Percentiles rank a stretch among this genome's conserved stretches.
Conservation (phyloP, 2,329 filamentous ascomycete genomes). For the Chrysosporium queenslandicum region DNA sequence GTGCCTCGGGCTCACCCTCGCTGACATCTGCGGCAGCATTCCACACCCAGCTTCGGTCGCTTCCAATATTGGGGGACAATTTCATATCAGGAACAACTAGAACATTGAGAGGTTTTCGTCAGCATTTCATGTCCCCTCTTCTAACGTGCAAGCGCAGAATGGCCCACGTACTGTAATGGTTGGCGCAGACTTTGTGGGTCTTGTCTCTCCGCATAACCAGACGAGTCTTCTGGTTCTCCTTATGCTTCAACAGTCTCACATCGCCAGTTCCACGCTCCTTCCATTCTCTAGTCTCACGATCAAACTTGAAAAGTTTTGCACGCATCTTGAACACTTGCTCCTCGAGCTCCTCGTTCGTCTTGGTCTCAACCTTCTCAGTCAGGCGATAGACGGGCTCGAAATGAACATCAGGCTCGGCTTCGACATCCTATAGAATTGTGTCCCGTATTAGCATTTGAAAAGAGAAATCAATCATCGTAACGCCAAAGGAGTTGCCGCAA, state of each 20-base stretch:
- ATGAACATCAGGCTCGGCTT: slow-evolving; percentile 84
- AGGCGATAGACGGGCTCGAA: slow-evolving; percentile 95
- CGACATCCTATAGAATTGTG: slow-evolving; percentile 48
- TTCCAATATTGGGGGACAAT: slow-evolving; percentile 93
- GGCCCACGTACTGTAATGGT: slow-evolving; percentile 87
- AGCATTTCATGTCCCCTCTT: slow-evolving; percentile 13
- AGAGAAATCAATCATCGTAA: not conserved
- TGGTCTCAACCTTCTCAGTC: slow-evolving; percentile 91
- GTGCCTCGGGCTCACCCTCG: slow-evolving; percentile 92
- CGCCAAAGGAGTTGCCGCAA: not conserved
- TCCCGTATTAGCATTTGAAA: not conserved
- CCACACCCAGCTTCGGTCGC: slow-evolving; percentile 98
- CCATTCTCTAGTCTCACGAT: slow-evolving; percentile 86
- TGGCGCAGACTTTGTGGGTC: slow-evolving; percentile 99
- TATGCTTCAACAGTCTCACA: slow-evolving; percentile 93
- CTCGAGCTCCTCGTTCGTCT: slow-evolving; percentile 97
- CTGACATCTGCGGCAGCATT: slow-evolving; percentile 95
- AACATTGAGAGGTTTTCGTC: slow-evolving; percentile 11
- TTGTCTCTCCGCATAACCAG: slow-evolving; percentile 98
- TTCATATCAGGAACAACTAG: slow-evolving; percentile 97
- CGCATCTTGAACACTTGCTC: slow-evolving; percentile 99
- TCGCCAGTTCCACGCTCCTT: slow-evolving; percentile 98
- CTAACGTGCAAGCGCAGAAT: not conserved
- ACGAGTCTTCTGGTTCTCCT: slow-evolving; percentile 94
- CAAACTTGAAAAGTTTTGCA: slow-evolving; percentile 98